Base-by-base conservation (phyloP, 1,284 basidiomycete genomes). In the Melampsora larici-populina region DNA sequence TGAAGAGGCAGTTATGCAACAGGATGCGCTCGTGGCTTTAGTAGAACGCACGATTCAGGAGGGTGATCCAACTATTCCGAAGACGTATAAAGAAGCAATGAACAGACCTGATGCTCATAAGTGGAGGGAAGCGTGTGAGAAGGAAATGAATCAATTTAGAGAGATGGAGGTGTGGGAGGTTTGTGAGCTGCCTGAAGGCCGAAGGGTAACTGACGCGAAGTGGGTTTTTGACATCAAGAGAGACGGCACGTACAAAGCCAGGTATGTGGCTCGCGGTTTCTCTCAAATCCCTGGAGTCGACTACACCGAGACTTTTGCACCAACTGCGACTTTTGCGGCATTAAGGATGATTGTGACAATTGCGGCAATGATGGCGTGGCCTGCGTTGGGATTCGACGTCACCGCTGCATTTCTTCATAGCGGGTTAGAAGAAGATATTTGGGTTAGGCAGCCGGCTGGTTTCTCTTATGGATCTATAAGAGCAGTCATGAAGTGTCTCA, bases 321-420 rank as follows among this genome's bases (percentile, higher is more conserved):
- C 60, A 2, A 72, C 70, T 8, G 51, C 71, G 24, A 73, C 55
- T 17, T 73, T 73, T 21, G 26, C n/a, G n/a, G n/a, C n/a, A n/a
- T n/a, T n/a, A n/a, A n/a, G n/a, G n/a, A n/a, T n/a, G n/a, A n/a
- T n/a, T 2, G 17, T 64, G 0, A 31, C 46, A 1, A 51, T 65
- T 15, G 58, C 71, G 0, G 51, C 71, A 2, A n/a, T 11, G 1
- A 1, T 29, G 2, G 26, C 15, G 17, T 73, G 60, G 71, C 58
- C 43, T n/a, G n/a, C 64, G 13, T n/a, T 24, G 2, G 33, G 18
- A 5, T 73, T 73, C 64, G 71, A 73, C 33, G 36, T 73, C 7
- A 55, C 29, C 8, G n/a, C 43, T 15, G 72, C 72, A 26, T 74
- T 55, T 26, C 46, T 74, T 1, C 63, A 74, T 18, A 74, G 72